Evolutionary conservation across 177 flowering plant species (phyloP), one percentile per base, ranked within the genome.

Genomic region (Vitis hybrid): DNA sequence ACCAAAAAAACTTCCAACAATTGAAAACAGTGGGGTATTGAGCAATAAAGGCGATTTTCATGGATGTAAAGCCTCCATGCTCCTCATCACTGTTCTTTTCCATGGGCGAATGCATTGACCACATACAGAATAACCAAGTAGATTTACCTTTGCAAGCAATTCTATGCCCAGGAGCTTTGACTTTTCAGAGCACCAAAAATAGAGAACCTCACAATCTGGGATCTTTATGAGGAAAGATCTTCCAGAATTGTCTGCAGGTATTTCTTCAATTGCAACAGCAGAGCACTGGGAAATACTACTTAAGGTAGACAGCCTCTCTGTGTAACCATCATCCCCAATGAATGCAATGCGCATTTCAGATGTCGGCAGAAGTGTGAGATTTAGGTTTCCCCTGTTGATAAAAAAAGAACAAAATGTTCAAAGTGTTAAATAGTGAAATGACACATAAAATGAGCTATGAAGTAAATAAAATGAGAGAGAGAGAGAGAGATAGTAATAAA

Each of bases 141-240:
- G 9, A 69, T 7, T 10, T 79, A 95, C 99, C 98, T 93, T 91
- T n/a, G 79, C 66, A 45, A 90, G 88, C 80, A 95, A 77, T 78
- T 95, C 97, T 49, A 21, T 61, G 17, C 99, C 99, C 62, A 85
- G 62, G 26, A 85, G 83, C 81, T 76, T 85, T 17, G 97, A 90
- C 65, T 86, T 90, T 80, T 95, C 99, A 2, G 98, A 87, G 80
- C 92, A 89, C 99, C 99, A 95, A 64, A 85, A 95, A 74, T 89
- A 93, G 48, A 77, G 83, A 54, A 54, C 72, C 39, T 67, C 70
- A 63, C 76, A 73, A 65, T 78, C 84, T 3, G 85, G 83, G 18
- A 84, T 74, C 76, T 76, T 84, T 10, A 93, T 48, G 9, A 82
- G 74, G 72, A 95, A 93, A 49, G 97, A 91, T n/a, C 97, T 80